Conservation (phyloP, 2,329 filamentous ascomycete species). For the Aureobasidium sp. region DNA sequence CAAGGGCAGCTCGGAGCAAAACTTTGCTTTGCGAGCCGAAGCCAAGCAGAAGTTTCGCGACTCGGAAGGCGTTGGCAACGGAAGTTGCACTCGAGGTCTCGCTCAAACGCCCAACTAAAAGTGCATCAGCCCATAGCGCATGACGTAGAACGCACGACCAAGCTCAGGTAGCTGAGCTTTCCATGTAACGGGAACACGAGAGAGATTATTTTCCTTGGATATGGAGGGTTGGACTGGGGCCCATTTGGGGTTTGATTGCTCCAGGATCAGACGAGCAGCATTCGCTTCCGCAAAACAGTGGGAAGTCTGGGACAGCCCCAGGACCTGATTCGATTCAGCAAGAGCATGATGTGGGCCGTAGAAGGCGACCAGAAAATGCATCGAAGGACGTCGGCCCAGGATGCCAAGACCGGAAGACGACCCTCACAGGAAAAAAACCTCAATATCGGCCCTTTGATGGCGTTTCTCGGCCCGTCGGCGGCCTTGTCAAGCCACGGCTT, state of each 20-base stretch:
- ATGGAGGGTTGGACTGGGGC: slow-evolving; percentile 8
- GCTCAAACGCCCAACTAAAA: slow-evolving; percentile 9
- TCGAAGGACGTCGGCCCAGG: slow-evolving; percentile 8
- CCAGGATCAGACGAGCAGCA: slow-evolving; percentile 1
- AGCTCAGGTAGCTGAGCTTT: neutral
- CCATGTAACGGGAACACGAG: slow-evolving; percentile 2
- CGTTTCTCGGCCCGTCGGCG: slow-evolving; percentile 13
- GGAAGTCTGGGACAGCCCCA: slow-evolving; percentile 9
- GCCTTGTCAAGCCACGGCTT: slow-evolving; percentile 10
- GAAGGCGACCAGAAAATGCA: slow-evolving; percentile 13
- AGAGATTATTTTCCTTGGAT: slow-evolving; percentile 10
- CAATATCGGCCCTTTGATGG: slow-evolving; percentile 15
- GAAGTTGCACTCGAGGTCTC: neutral
- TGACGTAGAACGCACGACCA: slow-evolving; percentile 4
- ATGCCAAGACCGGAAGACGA: slow-evolving; percentile 1
- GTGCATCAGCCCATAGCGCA: neutral
- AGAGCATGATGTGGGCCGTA: slow-evolving; percentile 6
- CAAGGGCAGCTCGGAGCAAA: too few relatives aligned
- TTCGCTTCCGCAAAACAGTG: slow-evolving; percentile 4
- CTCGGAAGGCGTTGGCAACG: neutral
- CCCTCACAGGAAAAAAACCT: neutral
- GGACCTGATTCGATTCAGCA: slow-evolving; percentile 7
- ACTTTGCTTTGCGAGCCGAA: too few relatives aligned
- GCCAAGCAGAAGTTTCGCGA: too few relatives aligned
- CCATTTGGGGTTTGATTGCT: slow-evolving; percentile 15